Evolutionary conservation across 1,284 basidiomycete genomes (phyloP), one percentile per base, ranked within the genome.

Genomic region (Cryptococcus hybrid): DNA sequence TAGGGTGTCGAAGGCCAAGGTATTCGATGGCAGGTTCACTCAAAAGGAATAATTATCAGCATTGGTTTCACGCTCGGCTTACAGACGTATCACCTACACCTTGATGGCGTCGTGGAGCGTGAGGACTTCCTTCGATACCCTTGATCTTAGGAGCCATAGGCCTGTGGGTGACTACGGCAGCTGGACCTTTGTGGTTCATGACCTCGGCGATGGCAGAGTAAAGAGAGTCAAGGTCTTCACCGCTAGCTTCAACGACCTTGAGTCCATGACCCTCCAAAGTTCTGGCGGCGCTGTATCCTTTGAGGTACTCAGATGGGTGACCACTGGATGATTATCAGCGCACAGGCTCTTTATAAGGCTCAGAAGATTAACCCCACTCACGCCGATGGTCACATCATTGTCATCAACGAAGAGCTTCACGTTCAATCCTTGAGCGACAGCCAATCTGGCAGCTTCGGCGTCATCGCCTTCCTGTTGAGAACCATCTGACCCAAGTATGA

Each of bases 381-480:
- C 63, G 89, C n/a, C 86, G 59, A 91, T 91, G 7, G 89, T 91
- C 62, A 91, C 89, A 70, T 91, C 86, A 77, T 92, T 92, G 76
- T 91, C 89, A 65, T 92, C 89, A 63, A 92, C 86, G 74, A 92
- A 78, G 53, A 92, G 80, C 77, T 92, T 92, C 73, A 92, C 83
- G 71, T 90, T 90, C 59, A 92, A 79, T 52, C 81, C 77, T 69
- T 90, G 86, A 3, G 89, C 89, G 43, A 90, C 90, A 15, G 89
- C 89, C 42, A 92, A 81, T 43, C 89, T 82, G 11, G 90, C 90
- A 37, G 90, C 90, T 74, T 92, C 90, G 3, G 90, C 89, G 64
- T 92, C 89, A 70, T 92, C 87, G 36, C 89, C 89, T 75, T 92
- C 90, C 75, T 92, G 89, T 73, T 91, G 89, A 8, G 89, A 90